Conservation (phyloP, 108 stramenopile species). For the Cylindrotheca closterium region DNA sequence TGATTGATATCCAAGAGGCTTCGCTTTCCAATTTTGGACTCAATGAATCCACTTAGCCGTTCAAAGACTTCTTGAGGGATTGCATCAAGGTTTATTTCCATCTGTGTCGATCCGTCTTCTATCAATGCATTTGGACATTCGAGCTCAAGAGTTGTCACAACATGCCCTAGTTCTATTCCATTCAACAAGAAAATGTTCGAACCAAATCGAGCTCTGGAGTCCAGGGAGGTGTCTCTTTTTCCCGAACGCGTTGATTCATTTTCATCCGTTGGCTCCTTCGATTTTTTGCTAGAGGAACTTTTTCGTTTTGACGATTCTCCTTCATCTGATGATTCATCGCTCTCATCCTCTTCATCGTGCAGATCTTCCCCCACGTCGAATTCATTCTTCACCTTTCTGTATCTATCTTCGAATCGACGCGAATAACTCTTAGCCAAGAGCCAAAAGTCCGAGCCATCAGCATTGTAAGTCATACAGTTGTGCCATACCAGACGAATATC, state of each 20-base stretch:
- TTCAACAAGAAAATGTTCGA: constrained; percentile 76
- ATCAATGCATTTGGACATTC: constrained; percentile 85
- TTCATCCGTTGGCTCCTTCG: constrained; percentile 1
- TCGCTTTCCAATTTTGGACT: neutral
- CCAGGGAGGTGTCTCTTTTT: constrained; percentile 45
- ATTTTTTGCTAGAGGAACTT: neutral
- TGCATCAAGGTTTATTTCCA: constrained; percentile 90
- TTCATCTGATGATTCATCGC: neutral
- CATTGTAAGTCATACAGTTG: constrained; percentile 97
- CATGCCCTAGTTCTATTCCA: constrained; percentile 84
- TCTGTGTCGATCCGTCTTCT: constrained; percentile 46
- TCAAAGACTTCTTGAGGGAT: constrained; percentile 77
- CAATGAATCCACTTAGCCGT: constrained; percentile 58
- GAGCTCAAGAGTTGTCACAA: constrained; percentile 77
- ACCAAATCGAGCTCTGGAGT: constrained; percentile 80
- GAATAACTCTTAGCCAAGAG: constrained; percentile 72
- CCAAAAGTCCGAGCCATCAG: constrained; percentile 89
- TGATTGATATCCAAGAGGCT: neutral
- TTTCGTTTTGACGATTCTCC: neutral
- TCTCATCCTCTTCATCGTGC: constrained; percentile 8
- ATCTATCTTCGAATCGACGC: constrained; percentile 86
- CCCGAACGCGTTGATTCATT: neutral
- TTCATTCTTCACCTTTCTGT: constrained; percentile 72
- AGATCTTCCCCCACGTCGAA: constrained; percentile 32
- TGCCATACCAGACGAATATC: constrained; percentile 95